Conservation (phyloP, 1,139 yeast species). For the Nakaseomyces glabratus region DNA sequence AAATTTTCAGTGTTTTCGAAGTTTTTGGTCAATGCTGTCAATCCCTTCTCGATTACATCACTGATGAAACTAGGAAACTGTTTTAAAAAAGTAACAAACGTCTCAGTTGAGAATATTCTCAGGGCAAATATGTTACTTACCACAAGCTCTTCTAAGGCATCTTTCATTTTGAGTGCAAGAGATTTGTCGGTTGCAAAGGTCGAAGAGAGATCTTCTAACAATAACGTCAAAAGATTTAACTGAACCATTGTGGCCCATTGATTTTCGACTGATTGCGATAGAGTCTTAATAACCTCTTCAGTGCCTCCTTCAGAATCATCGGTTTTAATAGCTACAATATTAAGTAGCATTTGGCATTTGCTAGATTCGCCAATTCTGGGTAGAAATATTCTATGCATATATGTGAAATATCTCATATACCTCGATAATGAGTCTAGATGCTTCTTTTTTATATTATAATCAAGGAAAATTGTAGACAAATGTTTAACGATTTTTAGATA, state of each 20-base stretch:
- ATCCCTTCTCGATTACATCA: conserved; percentile 27
- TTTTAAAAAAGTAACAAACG: conserved; percentile 31
- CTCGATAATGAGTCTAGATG: conserved; percentile 19
- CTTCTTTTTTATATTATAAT: conserved; percentile 10
- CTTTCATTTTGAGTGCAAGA: conserved; percentile 25
- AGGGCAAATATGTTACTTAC: conserved; percentile 32
- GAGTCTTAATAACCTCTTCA: neutral
- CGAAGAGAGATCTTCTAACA: conserved; percentile 23
- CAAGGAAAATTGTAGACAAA: conserved; percentile 17
- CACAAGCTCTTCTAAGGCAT: conserved; percentile 29
- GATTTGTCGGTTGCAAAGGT: conserved; percentile 27
- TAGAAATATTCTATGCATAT: conserved; percentile 20
- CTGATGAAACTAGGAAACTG: conserved; percentile 29
- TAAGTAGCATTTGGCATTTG: conserved; percentile 21
- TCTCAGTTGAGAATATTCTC: conserved; percentile 34
- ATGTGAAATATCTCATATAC: conserved; percentile 18
- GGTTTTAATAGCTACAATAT: conserved; percentile 14
- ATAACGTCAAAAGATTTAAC: conserved; percentile 21
- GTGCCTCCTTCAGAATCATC: neutral
- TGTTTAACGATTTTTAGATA: conserved; percentile 22
- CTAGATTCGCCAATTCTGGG: conserved; percentile 25
- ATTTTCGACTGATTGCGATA: conserved; percentile 7
- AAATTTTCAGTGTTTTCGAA: conserved; percentile 32
- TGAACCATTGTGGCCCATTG: conserved; percentile 21
- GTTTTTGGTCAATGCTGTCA: conserved; percentile 30